phyloP scores from a whole-genome alignment of 441 rosid genomes.

The Gossypium aridum region DNA sequence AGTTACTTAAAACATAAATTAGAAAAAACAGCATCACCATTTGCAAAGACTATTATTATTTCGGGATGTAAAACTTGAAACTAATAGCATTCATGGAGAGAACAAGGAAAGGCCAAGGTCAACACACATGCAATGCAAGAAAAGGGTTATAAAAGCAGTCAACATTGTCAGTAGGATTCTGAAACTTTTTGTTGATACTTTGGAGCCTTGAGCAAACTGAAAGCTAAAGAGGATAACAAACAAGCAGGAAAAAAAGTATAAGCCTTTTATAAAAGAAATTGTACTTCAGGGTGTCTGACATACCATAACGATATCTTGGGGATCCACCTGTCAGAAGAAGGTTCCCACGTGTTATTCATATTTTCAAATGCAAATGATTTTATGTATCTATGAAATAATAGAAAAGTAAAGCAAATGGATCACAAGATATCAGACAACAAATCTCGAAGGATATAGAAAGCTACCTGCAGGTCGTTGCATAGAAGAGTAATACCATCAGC shows the following conservation, averaged over 20 bases:
- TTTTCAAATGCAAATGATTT: neutral
- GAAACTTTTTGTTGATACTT: neutral
- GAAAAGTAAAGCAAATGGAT: neutral
- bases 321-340: slow-evolving; percentile 70
- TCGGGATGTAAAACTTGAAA: neutral
- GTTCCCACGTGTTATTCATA: neutral
- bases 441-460: neutral
- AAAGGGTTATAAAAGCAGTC: neutral
- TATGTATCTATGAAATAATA: neutral
- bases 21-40: neutral
- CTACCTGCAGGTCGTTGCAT: slow-evolving; percentile 90
- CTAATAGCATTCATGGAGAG: neutral
- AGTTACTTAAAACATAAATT: neutral
- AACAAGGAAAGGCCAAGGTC: neutral
- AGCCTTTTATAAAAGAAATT: neutral
- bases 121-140: neutral
- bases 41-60: neutral
- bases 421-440: neutral
- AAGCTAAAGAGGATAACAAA: neutral
- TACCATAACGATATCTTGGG: slow-evolving; percentile 98
- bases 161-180: neutral
- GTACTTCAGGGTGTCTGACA: slow-evolving; percentile 16
- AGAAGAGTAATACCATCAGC: slow-evolving; percentile 84
- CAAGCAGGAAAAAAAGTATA: neutral
- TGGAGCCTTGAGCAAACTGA: neutral